Conservation (phyloP, 2,329 filamentous ascomycete genomes). For the Bipolaris zeicola region DNA sequence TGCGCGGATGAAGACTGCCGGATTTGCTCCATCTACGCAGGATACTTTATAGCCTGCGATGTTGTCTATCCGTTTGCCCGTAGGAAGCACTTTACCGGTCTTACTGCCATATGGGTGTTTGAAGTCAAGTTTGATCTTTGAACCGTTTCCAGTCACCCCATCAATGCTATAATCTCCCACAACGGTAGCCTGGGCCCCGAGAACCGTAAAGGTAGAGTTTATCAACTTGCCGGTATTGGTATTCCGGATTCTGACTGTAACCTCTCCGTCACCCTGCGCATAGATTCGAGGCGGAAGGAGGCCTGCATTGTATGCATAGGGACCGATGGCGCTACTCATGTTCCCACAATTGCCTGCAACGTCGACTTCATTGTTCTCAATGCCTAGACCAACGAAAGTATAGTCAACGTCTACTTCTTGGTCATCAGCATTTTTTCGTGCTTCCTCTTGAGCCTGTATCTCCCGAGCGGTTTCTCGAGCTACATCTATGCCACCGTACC, state of each 20-base stretch:
- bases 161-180: conserved; percentile 65
- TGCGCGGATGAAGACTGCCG: conserved; percentile 66
- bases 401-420: conserved; percentile 64
- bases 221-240: conserved; percentile 74
- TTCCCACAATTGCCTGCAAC: conserved; percentile 77
- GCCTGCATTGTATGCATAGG: conserved; percentile 65
- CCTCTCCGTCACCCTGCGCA: conserved; percentile 37
- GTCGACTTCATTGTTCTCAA: conserved; percentile 66
- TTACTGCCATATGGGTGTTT: conserved; percentile 66
- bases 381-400: conserved; percentile 72
- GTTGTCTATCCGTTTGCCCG: conserved; percentile 60
- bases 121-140: conserved; percentile 66
- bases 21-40: conserved; percentile 68
- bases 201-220: conserved; percentile 61
- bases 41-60: conserved; percentile 60
- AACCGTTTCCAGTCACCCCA: conserved; percentile 64
- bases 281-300: conserved; percentile 50
- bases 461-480: conserved; percentile 11
- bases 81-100: conserved; percentile 67
- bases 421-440: background rate
- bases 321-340: conserved; percentile 72
- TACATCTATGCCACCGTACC: conserved; percentile 19
- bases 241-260: conserved; percentile 67
- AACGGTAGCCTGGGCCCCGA: conserved; percentile 55
- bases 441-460: conserved; percentile 8